Evolutionary conservation across 2,329 filamentous ascomycete species (phyloP).

Genomic region (Periconia digitata): DNA sequence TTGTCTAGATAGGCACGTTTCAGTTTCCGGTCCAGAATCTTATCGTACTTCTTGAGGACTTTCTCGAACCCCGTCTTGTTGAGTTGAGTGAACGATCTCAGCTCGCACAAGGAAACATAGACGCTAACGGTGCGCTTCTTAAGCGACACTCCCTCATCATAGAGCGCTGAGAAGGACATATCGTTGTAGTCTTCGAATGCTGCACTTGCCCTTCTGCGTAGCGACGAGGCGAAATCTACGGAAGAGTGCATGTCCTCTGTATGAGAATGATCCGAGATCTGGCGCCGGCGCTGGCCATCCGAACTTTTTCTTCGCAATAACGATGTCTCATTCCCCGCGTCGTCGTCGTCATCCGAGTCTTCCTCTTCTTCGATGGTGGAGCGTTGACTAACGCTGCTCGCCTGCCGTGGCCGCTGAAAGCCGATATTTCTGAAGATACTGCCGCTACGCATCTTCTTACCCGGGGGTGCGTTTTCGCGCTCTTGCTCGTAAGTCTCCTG

Average conservation of each 20-base stretch:
- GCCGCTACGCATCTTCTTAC: conserved; percentile 45
- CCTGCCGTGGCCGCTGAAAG: conserved; percentile 48
- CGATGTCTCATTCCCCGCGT: conserved; percentile 47
- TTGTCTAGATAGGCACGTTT: conserved; percentile 75
- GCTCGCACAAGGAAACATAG: conserved; percentile 90
- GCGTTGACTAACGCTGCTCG: conserved; percentile 45
- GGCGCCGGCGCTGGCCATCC: conserved; percentile 32
- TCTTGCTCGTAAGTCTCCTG: conserved; percentile 39
- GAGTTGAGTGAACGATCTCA: conserved; percentile 93
- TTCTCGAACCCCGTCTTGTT: conserved; percentile 97
- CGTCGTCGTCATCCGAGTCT: conserved; percentile 60
- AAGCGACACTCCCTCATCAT: conserved; percentile 75
- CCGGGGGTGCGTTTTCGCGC: conserved; percentile 41
- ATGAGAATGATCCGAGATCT: conserved; percentile 29
- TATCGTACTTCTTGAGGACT: conserved; percentile 97
- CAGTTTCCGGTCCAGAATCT: conserved; percentile 82
- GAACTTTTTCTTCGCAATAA: conserved; percentile 44
- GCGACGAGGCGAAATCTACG: conserved; percentile 59
- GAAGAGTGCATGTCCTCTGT: conserved; percentile 63
- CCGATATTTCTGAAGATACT: conserved; percentile 58
- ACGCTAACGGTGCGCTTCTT: conserved; percentile 88
- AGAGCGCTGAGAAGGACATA: conserved; percentile 68
- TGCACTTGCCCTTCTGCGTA: conserved; percentile 64
- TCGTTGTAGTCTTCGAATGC: conserved; percentile 79
- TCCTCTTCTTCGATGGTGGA: conserved; percentile 58